These are phyloP conservation scores for Tremellales sp. DNA, from an alignment of 1,284 basidiomycete genomes.

Conservation along the genomic window DNA sequence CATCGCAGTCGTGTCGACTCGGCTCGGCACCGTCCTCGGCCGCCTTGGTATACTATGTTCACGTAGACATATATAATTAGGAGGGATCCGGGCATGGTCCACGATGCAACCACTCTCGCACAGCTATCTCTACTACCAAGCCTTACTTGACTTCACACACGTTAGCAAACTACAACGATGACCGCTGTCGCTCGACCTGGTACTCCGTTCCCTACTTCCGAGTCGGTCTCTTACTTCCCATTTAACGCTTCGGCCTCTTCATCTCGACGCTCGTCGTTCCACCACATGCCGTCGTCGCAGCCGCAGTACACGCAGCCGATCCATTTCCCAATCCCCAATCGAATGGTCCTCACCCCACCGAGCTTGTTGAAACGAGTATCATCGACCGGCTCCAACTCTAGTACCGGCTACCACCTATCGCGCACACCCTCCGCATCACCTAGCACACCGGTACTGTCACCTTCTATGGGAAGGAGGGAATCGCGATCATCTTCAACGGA, in stretches of 20 bases:
- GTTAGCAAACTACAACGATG: background rate
- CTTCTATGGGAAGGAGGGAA: too few relatives aligned
- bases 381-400: background rate
- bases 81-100: too few relatives aligned
- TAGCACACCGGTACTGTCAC: background rate
- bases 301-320: background rate
- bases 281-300: background rate
- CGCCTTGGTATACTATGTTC: too few relatives aligned
- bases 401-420: background rate
- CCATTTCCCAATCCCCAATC: background rate
- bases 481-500: background rate
- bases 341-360: background rate
- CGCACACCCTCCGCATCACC: background rate
- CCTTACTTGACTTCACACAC: background rate
- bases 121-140: background rate
- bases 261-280: too few relatives aligned
- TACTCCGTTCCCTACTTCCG: background rate
- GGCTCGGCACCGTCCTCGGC: too few relatives aligned
- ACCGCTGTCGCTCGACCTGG: background rate
- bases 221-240: background rate
- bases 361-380: background rate
- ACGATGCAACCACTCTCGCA: background rate
- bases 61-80: background rate
- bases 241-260: too few relatives aligned
- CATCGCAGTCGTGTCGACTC: background rate